Conservation (phyloP, 2,329 filamentous ascomycete species). For the Aspergillus fischeri region DNA sequence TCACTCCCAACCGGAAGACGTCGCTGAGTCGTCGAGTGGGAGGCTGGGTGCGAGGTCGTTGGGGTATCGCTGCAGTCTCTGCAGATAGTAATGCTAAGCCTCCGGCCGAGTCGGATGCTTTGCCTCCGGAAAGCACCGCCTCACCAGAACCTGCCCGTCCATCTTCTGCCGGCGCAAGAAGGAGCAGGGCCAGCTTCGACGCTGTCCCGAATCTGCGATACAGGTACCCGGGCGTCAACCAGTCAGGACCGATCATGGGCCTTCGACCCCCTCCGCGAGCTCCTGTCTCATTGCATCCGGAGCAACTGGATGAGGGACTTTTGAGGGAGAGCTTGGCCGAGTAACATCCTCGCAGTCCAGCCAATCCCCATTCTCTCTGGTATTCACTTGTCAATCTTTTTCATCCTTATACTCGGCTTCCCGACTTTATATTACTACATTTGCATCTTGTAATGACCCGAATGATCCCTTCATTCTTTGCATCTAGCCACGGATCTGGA, state of each 20-base stretch:
- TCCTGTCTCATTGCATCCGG: slow-evolving; percentile 55
- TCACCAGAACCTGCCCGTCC: slow-evolving; percentile 50
- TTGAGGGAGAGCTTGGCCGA: slow-evolving; percentile 57
- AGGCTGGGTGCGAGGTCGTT: slow-evolving; percentile 62
- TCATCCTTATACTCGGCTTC: neutral
- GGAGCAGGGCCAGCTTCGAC: slow-evolving; percentile 6
- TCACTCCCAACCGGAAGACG: slow-evolving; percentile 21
- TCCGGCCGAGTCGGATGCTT: slow-evolving; percentile 2
- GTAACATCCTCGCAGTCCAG: slow-evolving; percentile 12
- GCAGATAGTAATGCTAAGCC: slow-evolving; percentile 8
- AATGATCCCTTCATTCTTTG: neutral
- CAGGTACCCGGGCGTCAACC: slow-evolving; percentile 71
- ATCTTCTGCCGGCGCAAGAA: slow-evolving; percentile 58
- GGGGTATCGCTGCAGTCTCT: slow-evolving; percentile 51
- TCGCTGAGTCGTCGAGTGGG: slow-evolving; percentile 54
- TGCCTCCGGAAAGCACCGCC: slow-evolving; percentile 12
- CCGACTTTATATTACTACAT: neutral
- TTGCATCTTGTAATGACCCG: slow-evolving; percentile 1
- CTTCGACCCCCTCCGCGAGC: slow-evolving; percentile 57
- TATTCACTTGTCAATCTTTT: slow-evolving; percentile 3
- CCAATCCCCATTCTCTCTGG: neutral
- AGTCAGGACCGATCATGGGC: slow-evolving; percentile 68
- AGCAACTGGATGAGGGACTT: slow-evolving; percentile 56
- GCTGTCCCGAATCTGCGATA: slow-evolving; percentile 17
- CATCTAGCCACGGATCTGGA: neutral